Evolutionary conservation across 177 flowering plant genomes (phyloP), one percentile per base, ranked within the genome.

Genomic region (Telopea speciosissima): DNA sequence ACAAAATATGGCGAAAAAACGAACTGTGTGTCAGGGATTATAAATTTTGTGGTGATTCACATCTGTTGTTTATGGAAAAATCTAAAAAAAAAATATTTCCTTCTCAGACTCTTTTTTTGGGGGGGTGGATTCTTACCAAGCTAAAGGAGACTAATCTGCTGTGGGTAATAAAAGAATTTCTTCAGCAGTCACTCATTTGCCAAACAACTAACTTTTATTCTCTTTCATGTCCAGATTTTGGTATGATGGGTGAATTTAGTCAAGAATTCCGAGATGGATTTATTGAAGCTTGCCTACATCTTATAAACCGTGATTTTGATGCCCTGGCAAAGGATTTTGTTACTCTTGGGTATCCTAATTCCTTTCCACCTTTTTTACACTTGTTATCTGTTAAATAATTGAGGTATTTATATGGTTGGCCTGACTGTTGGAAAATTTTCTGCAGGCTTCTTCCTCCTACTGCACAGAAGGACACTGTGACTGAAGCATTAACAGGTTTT

Each of bases 211-310:
- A 73, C 45, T 65, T 68, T 21, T 56, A 12, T 14, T 42, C 74
- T 70, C 63, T 74, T 73, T 68, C 54, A 52, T 64, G 11, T 22
- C 72, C 88, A 95, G 99, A 95, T 83, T 95, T 95, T 84, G 99
- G 99, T 62, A 95, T 95, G 99, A 90, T 95, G 97, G 99, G 99
- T 77, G 99, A 92, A 75, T 95, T 95, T 76, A 89, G 81, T 78
- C 83, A 89, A 81, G 97, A 95, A 74, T 78, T 88, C 36, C 91
- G 97, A 62, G 91, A 92, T 79, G 99, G 94, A 79, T 95, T 95
- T 74, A 87, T 95, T 76, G 93, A 92, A 86, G 97, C 97, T 58
- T 95, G 99, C 78, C 91, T 92, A 62, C 99, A 95, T 84, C 99
- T 95, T 73, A 85, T 95, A 44, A 95, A 92, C 79, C 97, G 96